Percentiles rank a stretch among this genome's conserved stretches.
Conservation (phyloP, 768 basidiomycete species). For the Pholiota microspora region DNA sequence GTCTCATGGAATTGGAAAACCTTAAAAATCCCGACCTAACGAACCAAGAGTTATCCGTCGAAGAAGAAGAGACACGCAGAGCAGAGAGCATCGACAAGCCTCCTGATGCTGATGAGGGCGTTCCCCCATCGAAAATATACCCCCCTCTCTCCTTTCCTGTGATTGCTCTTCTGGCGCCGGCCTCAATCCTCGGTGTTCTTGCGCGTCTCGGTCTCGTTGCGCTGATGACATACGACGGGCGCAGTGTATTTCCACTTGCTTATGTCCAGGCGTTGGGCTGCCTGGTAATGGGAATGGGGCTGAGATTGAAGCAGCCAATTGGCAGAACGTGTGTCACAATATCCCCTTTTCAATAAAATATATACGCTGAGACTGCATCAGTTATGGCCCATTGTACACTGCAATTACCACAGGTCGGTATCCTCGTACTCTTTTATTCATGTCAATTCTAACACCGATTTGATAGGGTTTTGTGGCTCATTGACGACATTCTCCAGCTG, state of each 20-base stretch:
- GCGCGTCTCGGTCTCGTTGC: slow-evolving; percentile 78
- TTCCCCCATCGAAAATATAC: slow-evolving; percentile 31
- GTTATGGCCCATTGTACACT: slow-evolving; percentile 87
- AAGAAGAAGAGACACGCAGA: slow-evolving; percentile 18
- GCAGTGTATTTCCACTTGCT: slow-evolving; percentile 75
- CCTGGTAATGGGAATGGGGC: slow-evolving; percentile 82
- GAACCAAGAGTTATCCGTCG: background rate
- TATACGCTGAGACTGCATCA: slow-evolving; percentile 28
- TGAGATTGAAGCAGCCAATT: slow-evolving; percentile 71
- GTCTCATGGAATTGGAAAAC: background rate
- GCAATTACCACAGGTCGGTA: slow-evolving; percentile 78
- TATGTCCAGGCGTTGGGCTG: slow-evolving; percentile 90
- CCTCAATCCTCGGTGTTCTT: slow-evolving; percentile 83
- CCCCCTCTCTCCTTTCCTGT: slow-evolving; percentile 62
- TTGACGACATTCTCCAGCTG: slow-evolving; percentile 96
- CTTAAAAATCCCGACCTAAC: background rate
- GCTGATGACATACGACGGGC: slow-evolving; percentile 69
- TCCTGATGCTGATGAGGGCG: slow-evolving; percentile 26
- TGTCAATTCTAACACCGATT: background rate
- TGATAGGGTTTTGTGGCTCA: slow-evolving; percentile 89
- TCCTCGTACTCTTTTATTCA: background rate
- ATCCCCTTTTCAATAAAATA: background rate
- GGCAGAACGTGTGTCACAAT: slow-evolving; percentile 61
- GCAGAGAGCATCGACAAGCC: slow-evolving; percentile 36
- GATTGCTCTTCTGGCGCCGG: slow-evolving; percentile 71